Evolutionary conservation across 129 eudicot species (phyloP), one percentile per base, ranked within the genome.

Genomic region (Calendula officinalis): DNA sequence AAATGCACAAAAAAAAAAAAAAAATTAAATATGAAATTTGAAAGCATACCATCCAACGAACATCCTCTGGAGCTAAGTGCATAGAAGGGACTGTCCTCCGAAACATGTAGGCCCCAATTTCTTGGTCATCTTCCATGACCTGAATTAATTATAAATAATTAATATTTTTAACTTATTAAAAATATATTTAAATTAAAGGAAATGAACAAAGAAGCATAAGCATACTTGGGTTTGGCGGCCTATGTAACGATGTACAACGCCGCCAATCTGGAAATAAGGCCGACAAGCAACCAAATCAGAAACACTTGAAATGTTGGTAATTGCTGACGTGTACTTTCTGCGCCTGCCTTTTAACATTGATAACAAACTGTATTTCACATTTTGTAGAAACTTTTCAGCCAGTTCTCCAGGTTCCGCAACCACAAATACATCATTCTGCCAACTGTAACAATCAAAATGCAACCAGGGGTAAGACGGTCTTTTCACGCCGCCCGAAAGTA

Each of bases 71-170:
- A 16, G 83, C 80, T 74, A 91, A 57, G 73, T 87, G 90, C 86
- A 83, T 76, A 46, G 94, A 84, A 56, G 98, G 98, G 54, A 87
- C 96, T 11, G 98, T 91, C 72, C 98, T 87, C 4, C 98, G 90
- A 27, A 91, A 91, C 98, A 91, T 91, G 80, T 87, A 91, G 10
- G 99, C 99, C 49, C 89, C 90, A 5, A 94, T 89, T 77, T 94
- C 99, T 78, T 77, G 97, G 62, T 83, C 99, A 50, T 94, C 99
- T 80, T 94, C 99, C 99, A 94, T 94, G 53, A 94, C 97, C 99
- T 92, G 76, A 57, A 66, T 3, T 41, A 35, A 54, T 47, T 41
- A 78, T 30, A 57, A 12, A 51, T 6, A 66, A 39, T 6, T 41
- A 8, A 41, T 41, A 41, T 41, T 41, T 41, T 11, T 6, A 41